Evolutionary conservation across 2,329 filamentous ascomycete species (phyloP), one percentile per base, ranked within the genome.

Genomic region (Ceratocystis ficicola): DNA sequence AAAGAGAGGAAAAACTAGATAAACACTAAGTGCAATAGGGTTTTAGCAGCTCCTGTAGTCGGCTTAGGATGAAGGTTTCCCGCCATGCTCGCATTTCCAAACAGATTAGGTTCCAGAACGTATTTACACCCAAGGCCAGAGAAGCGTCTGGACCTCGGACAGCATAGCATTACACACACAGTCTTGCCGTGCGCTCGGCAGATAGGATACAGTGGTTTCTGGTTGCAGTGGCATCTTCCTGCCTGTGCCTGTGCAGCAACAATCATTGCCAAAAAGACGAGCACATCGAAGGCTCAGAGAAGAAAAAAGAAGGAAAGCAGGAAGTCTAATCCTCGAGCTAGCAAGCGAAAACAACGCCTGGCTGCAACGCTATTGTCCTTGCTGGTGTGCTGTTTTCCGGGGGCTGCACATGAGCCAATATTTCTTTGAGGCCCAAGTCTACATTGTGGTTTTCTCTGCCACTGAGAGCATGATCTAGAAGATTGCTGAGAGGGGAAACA

Each of bases 401-500:
- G 46, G 46, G n/a, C 6, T 10, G 36, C 36, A 15, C 3, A 41
- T 41, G 36, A 41, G 12, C 36, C 36, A 41, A 41, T 41, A 3
- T 15, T 41, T 41, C 36, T 12, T 12, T 4, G n/a, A 50, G 46
- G 22, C n/a, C 46, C 17, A 50, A 50, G 6, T n/a, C 46, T 22
- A 8, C 15, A 4, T 20, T 25, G 22, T n/a, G 7, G n/a, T n/a
- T 50, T 50, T 12, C 22, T n/a, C 46, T 22, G 52, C 25, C 12
- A 57, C 25, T 25, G 12, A n/a, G 20, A 28, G 22, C 52, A 28
- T 22, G 20, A 57, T 57, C 52, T 57, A 57, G 52, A 57, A 57
- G 52, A 30, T 57, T 57, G 52, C 52, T 57, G 52, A 57, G 52
- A 57, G 52, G n/a, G 28, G 15, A 57, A 57, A 57, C 17, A 57